Percentiles rank a stretch among this genome's conserved stretches.
phyloP scores from a whole-genome alignment of 495 filamentous ascomycete genomes.

The Aspergillus avenaceus region DNA sequence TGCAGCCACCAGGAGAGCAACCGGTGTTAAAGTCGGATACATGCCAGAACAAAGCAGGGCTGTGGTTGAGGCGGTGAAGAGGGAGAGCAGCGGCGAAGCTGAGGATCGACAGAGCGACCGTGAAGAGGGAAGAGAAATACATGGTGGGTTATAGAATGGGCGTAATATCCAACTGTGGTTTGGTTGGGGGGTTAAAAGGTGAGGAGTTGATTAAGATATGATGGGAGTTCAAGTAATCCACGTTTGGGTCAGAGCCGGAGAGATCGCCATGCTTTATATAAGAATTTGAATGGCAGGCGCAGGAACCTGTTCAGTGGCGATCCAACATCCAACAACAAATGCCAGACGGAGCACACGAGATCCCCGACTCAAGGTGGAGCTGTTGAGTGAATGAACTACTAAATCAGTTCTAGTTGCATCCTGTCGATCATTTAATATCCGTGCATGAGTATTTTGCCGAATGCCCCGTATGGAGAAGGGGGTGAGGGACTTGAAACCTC shows the following conservation, averaged over 20 bases:
- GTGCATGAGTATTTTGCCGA: background rate
- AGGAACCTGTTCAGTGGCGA: background rate
- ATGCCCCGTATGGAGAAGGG: background rate
- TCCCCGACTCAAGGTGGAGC: background rate
- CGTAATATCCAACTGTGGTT: too few relatives aligned
- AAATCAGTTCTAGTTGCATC: background rate
- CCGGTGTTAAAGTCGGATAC: conserved; percentile 30
- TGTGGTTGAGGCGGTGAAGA: conserved; percentile 12
- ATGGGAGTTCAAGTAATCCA: background rate
- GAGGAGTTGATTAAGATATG: background rate
- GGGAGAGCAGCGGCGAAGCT: conserved; percentile 19
- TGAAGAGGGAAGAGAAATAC: conserved; percentile 30
- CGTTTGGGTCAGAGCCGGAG: background rate
- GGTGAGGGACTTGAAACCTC: background rate
- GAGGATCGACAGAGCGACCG: conserved; percentile 27
- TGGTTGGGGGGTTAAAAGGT: background rate
- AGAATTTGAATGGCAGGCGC: background rate
- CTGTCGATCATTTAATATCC: conserved; percentile 8
- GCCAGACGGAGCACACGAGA: background rate
- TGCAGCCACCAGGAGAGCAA: conserved; percentile 33
- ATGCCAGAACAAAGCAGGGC: conserved; percentile 26
- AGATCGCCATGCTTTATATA: background rate
- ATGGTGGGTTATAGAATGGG: conserved; percentile 21
- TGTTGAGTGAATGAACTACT: background rate
- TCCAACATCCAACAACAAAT: too few relatives aligned